Percentiles rank a stretch among this genome's conserved stretches.
Conservation (phyloP, 2,329 filamentous ascomycete species). For the Coniochaeta sp. region DNA sequence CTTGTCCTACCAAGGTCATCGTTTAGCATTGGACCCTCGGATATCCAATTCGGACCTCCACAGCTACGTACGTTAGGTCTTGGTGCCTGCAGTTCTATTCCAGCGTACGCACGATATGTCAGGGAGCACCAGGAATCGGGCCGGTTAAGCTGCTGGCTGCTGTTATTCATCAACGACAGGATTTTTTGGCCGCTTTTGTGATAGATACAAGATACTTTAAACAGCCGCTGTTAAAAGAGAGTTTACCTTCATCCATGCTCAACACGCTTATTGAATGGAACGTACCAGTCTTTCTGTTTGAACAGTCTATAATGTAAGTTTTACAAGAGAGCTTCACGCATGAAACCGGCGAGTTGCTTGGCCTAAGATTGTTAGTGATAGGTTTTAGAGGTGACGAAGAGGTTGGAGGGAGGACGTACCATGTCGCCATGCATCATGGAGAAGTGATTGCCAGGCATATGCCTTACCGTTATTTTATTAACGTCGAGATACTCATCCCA, state of each 20-base stretch:
- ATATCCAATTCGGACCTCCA: too few species aligned
- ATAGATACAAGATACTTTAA: background rate
- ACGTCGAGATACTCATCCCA: slow-evolving; percentile 61
- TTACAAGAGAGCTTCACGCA: slow-evolving; percentile 26
- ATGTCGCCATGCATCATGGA: slow-evolving; percentile 63
- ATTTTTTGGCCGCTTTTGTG: background rate
- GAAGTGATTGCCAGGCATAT: slow-evolving; percentile 70
- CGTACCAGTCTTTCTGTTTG: background rate
- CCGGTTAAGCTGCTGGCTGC: too few species aligned
- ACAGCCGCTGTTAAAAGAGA: background rate
- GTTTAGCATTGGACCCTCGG: too few species aligned
- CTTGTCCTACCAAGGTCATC: too few species aligned
- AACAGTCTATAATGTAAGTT: background rate
- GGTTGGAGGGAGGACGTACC: slow-evolving; percentile 18
- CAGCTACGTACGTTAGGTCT: too few species aligned
- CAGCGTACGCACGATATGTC: too few species aligned
- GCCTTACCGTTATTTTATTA: slow-evolving; percentile 54
- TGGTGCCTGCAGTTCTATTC: too few species aligned
- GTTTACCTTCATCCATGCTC: background rate
- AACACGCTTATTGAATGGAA: background rate
- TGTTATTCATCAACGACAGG: too few species aligned
- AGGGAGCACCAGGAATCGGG: too few species aligned
- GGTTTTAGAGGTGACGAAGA: too few species aligned
- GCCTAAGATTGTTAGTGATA: slow-evolving; percentile 21
- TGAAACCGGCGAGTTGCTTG: slow-evolving; percentile 26